phyloP scores from a whole-genome alignment of 2,329 filamentous ascomycete species.

The Paracoccidioides lutzii region DNA sequence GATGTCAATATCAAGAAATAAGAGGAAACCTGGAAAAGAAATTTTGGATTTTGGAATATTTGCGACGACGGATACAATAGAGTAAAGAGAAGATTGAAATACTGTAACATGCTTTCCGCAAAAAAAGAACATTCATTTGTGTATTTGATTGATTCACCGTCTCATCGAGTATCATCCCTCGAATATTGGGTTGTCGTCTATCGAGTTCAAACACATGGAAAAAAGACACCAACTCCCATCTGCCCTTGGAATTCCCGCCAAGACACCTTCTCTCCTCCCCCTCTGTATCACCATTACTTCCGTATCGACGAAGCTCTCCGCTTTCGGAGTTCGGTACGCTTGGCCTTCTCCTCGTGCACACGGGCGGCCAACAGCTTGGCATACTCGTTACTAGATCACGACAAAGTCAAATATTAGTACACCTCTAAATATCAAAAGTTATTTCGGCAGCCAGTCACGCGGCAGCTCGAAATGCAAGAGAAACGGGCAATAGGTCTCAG shows the following conservation, averaged over 20 bases:
- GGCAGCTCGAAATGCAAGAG: neutral
- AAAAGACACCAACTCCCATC: conserved; percentile 1
- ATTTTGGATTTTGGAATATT: neutral
- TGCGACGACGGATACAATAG: neutral
- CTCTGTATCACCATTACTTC: conserved; percentile 41
- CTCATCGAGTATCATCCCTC: conserved; percentile 1
- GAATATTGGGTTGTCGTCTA: neutral
- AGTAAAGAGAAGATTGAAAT: neutral
- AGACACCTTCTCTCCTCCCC: neutral
- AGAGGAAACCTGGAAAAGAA: neutral
- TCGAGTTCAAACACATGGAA: conserved; percentile 4
- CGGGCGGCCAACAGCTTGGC: conserved; percentile 92
- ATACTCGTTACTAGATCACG: conserved; percentile 69
- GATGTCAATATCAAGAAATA: neutral
- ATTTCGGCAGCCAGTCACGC: no score
- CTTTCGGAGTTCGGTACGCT: conserved; percentile 91
- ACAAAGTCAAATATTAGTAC: conserved; percentile 24
- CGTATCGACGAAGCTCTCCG: conserved; percentile 93
- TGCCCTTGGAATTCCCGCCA: neutral
- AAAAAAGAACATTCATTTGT: neutral
- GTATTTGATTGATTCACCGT: conserved; percentile 1
- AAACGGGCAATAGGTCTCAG: conserved; percentile 27
- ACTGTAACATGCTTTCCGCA: conserved; percentile 5
- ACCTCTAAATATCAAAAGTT: neutral
- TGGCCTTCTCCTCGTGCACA: conserved; percentile 87